A percentile compares a stretch with the other conserved stretches of the same genome.
Evolutionary conservation across 2,329 filamentous ascomycete genomes (phyloP).

Genomic region (Aspergillus candidus): DNA sequence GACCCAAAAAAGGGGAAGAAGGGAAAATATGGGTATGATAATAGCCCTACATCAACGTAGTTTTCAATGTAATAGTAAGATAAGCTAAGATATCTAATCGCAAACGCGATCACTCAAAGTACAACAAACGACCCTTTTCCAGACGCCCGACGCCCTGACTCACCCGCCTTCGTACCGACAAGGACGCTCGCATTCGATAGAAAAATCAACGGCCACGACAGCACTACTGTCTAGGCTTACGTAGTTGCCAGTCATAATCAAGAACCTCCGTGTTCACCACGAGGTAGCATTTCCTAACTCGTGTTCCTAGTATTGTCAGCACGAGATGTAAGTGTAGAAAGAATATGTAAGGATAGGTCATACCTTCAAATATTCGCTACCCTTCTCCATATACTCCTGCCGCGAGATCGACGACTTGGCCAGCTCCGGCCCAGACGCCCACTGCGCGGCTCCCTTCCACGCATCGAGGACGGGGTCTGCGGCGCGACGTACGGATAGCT

Average conservation of each 20-base stretch:
- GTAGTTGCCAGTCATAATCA: too few species aligned
- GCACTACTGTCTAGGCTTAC: too few species aligned
- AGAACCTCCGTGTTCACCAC: constrained; percentile 12
- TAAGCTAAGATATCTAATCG: too few species aligned
- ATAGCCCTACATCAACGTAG: too few species aligned
- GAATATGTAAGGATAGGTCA: constrained; percentile 1
- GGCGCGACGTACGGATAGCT: constrained; percentile 66
- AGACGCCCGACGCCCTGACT: constrained; percentile 9
- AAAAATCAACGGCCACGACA: too few species aligned
- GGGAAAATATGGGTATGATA: too few species aligned
- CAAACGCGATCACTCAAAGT: too few species aligned
- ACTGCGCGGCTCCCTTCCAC: constrained; percentile 86
- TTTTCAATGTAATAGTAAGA: too few species aligned
- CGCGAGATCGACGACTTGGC: constrained; percentile 63
- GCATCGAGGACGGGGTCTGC: constrained; percentile 75
- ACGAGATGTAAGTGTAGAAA: constrained; percentile 2
- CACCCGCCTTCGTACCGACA: constrained; percentile 12
- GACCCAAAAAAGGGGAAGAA: too few species aligned
- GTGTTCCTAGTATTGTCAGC: constrained; percentile 26
- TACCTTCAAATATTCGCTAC: constrained; percentile 85
- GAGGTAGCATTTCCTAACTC: constrained; percentile 33
- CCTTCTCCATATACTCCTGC: constrained; percentile 87
- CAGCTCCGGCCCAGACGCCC: constrained; percentile 59
- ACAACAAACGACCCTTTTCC: not conserved
- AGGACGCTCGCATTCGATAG: too few species aligned